These are phyloP conservation scores for Xylaria sp. DNA, from an alignment of 2,329 filamentous ascomycete genomes.

Conservation along the genomic window DNA sequence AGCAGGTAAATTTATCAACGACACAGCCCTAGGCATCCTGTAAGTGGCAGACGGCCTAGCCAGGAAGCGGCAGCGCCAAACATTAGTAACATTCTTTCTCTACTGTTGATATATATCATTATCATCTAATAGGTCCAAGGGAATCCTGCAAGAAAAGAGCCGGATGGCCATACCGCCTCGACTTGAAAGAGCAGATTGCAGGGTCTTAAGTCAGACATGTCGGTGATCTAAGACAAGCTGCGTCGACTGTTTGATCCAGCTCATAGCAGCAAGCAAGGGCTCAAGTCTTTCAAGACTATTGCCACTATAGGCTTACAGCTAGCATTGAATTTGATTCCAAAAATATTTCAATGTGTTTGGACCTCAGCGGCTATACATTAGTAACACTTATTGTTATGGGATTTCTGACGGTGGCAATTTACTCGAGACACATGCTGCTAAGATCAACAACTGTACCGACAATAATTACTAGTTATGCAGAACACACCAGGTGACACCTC, in stretches of 20 bases:
- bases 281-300: neutral
- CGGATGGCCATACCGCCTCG: neutral
- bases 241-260: neutral
- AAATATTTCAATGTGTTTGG: neutral
- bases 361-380: neutral
- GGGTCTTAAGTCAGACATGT: neutral
- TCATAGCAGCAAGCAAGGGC: neutral
- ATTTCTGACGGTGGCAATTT: neutral
- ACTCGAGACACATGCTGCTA: neutral
- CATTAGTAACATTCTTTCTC: no score
- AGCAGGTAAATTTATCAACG: neutral
- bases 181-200: neutral
- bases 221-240: slow-evolving; percentile 3
- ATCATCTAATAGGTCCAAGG: neutral
- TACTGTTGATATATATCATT: neutral
- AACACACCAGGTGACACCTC: neutral
- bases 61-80: neutral
- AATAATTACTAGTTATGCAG: neutral
- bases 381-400: no score
- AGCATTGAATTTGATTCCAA: neutral
- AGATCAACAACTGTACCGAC: neutral
- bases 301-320: neutral
- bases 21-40: slow-evolving; percentile 3
- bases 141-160: neutral
- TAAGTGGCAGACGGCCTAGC: neutral